Evolutionary conservation across 2,329 filamentous ascomycete genomes (phyloP).

Genomic region (Claviceps sp.): DNA sequence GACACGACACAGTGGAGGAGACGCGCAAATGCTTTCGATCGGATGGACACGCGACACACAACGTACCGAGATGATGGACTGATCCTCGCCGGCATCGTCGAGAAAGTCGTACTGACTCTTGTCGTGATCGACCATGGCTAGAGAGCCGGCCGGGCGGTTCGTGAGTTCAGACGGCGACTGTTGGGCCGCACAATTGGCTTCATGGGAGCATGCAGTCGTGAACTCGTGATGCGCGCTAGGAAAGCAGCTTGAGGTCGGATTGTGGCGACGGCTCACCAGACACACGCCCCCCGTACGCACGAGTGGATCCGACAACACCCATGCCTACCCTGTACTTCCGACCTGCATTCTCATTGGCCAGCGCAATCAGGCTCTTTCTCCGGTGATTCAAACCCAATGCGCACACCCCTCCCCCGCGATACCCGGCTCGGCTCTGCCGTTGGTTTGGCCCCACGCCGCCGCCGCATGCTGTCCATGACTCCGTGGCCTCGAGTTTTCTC

Average conservation of each 20-base stretch:
- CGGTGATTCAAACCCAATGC: too few species aligned
- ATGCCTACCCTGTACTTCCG: too few species aligned
- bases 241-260: background rate
- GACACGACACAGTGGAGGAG: background rate
- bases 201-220: background rate
- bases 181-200: conserved; percentile 3
- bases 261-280: too few species aligned
- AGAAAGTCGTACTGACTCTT: conserved; percentile 29
- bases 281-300: too few species aligned
- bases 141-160: conserved; percentile 4
- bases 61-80: conserved; percentile 30
- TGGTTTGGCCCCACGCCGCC: too few species aligned
- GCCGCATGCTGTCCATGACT: too few species aligned
- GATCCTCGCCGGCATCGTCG: conserved; percentile 34
- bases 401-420: too few species aligned
- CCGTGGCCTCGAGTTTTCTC: too few species aligned
- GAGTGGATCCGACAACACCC: too few species aligned
- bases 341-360: too few species aligned
- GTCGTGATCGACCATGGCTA: conserved; percentile 29
- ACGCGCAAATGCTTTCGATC: background rate
- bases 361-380: too few species aligned
- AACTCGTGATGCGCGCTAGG: background rate
- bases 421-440: too few species aligned
- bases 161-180: background rate
- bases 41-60: background rate